phyloP scores from a whole-genome alignment of 768 basidiomycete genomes.

The Pulveroboletus sp. region DNA sequence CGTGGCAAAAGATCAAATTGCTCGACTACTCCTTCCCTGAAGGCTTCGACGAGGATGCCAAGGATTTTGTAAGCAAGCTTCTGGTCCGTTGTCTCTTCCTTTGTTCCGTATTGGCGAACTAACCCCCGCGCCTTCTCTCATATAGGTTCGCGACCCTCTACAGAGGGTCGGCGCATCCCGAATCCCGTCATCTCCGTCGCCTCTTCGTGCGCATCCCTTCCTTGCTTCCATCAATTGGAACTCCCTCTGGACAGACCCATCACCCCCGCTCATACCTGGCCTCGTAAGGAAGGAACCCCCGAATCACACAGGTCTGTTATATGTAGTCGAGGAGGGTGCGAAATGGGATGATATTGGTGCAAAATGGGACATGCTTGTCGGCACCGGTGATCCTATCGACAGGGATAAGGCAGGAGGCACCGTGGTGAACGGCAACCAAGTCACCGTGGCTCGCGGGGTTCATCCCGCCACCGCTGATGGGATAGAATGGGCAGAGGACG shows the following conservation, averaged over 20 bases:
- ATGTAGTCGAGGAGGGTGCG: constrained; percentile 27
- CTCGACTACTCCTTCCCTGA: constrained; percentile 85
- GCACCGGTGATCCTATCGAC: constrained; percentile 24
- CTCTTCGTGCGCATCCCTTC: constrained; percentile 59
- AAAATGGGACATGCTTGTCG: constrained; percentile 49
- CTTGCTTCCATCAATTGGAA: constrained; percentile 57
- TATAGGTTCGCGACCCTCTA: constrained; percentile 51
- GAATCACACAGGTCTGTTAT: constrained; percentile 6
- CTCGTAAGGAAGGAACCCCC: constrained; percentile 45
- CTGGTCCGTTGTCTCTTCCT: constrained; percentile 43
- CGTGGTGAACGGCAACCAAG: neutral
- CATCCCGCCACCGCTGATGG: constrained; percentile 29
- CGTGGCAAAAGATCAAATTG: constrained; percentile 90
- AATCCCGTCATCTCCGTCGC: constrained; percentile 34
- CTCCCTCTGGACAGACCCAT: constrained; percentile 58
- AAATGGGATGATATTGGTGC: constrained; percentile 52
- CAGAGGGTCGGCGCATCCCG: constrained; percentile 55
- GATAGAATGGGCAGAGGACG: constrained; percentile 51
- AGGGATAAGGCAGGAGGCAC: constrained; percentile 12
- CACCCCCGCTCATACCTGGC: constrained; percentile 56
- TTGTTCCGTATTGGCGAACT: neutral
- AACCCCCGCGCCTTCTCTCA: constrained; percentile 19
- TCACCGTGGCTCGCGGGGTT: neutral
- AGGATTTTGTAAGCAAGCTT: constrained; percentile 72
- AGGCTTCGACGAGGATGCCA: constrained; percentile 76